A percentile compares a stretch with the other conserved stretches of the same genome.
Conservation (phyloP, 495 filamentous ascomycete species). For the Pyrenula massariospora region DNA sequence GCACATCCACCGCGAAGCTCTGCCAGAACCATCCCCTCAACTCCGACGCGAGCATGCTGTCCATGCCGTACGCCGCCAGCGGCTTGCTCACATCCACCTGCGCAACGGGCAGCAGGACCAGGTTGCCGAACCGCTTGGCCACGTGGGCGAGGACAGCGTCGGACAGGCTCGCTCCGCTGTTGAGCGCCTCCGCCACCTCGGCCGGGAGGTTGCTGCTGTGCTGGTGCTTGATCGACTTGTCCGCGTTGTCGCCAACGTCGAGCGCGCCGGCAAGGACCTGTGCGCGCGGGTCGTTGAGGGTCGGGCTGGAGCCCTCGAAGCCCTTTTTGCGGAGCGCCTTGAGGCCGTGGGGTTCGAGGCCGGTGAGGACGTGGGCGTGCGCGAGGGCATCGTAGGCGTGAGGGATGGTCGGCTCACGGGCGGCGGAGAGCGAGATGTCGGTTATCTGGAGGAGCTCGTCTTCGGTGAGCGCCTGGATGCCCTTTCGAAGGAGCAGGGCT, state of each 20-base stretch:
- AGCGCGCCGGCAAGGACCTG: slow-evolving; percentile 5
- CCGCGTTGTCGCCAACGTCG: not conserved
- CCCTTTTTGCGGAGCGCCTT: slow-evolving; percentile 9
- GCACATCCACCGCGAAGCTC: slow-evolving; percentile 39
- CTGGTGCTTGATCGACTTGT: slow-evolving; percentile 4
- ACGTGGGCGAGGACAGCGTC: slow-evolving; percentile 29
- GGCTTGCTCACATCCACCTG: slow-evolving; percentile 33
- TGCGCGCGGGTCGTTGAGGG: slow-evolving; percentile 13
- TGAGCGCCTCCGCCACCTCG: slow-evolving; percentile 2
- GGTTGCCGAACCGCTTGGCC: slow-evolving; percentile 31
- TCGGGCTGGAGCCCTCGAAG: slow-evolving; percentile 11
- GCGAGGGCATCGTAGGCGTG: slow-evolving; percentile 3
- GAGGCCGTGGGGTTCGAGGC: slow-evolving; percentile 9
- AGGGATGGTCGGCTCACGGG: not conserved
- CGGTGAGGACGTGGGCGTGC: slow-evolving; percentile 12
- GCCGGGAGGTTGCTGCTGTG: slow-evolving; percentile 5
- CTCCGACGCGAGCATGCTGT: slow-evolving; percentile 42
- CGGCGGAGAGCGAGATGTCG: slow-evolving; percentile 6
- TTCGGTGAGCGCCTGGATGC: slow-evolving; percentile 18
- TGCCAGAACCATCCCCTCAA: slow-evolving; percentile 38
- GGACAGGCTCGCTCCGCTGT: not conserved
- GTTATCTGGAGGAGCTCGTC: slow-evolving; percentile 22
- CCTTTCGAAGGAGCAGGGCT: slow-evolving; percentile 14
- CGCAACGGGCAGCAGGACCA: slow-evolving; percentile 39
- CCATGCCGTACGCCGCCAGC: slow-evolving; percentile 36